These are phyloP conservation scores for Taphrina pruni DNA, from an alignment of 1,139 yeast species.

Conservation along the genomic window DNA sequence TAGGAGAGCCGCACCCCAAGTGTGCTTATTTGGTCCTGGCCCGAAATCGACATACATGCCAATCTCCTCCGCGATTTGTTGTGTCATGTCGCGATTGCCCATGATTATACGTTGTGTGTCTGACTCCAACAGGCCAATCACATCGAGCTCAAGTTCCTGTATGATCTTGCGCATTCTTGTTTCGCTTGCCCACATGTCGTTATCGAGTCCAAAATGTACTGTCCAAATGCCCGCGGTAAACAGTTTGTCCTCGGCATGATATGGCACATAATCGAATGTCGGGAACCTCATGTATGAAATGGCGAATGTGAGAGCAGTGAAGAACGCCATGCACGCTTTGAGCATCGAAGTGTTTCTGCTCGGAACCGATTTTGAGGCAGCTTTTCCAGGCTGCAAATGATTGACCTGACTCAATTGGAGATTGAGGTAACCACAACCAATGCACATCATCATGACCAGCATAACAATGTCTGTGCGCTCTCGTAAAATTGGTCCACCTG, in stretches of 20 bases:
- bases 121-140: constrained; percentile 86
- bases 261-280: constrained; percentile 66
- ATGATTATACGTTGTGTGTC: constrained; percentile 93
- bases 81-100: constrained; percentile 94
- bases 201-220: constrained; percentile 93
- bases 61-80: constrained; percentile 86
- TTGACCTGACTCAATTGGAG: constrained; percentile 36
- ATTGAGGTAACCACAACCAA: constrained; percentile 53
- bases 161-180: constrained; percentile 84
- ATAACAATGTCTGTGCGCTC: constrained; percentile 84
- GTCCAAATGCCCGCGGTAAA: constrained; percentile 98
- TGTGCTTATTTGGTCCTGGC: constrained; percentile 96
- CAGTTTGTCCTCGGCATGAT: constrained; percentile 73
- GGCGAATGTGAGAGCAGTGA: constrained; percentile 12
- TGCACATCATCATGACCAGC: constrained; percentile 58
- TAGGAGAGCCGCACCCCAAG: constrained; percentile 94
- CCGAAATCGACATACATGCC: constrained; percentile 96
- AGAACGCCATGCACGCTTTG: constrained; percentile 49
- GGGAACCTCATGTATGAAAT: constrained; percentile 68
- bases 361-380: neutral
- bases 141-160: constrained; percentile 83
- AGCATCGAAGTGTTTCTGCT: constrained; percentile 47
- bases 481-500: constrained; percentile 84
- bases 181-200: constrained; percentile 98
- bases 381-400: constrained; percentile 36